Conservation (phyloP, 139 green algal genomes). For the Micromonas pusilla region DNA sequence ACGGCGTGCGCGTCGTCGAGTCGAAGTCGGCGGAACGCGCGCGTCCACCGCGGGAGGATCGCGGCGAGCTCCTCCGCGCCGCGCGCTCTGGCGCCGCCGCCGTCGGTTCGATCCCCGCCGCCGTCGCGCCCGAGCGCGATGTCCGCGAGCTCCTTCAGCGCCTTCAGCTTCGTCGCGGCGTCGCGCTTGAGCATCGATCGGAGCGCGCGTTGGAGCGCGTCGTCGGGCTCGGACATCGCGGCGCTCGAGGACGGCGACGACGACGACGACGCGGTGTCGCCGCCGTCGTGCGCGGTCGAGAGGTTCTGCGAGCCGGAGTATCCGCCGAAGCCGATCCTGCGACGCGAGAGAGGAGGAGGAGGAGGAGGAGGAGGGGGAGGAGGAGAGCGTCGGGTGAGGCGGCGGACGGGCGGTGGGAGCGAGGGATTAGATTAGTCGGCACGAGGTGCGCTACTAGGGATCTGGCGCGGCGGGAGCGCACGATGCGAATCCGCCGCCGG, state of each 20-base stretch:
- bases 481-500: not conserved
- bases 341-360: not conserved
- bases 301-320: constrained; percentile 1
- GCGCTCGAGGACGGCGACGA: not conserved
- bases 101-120: not conserved
- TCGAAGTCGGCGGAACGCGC: not conserved
- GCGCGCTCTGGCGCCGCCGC: not conserved
- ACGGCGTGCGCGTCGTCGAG: not conserved
- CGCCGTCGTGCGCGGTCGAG: not conserved
- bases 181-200: not conserved
- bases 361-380: not conserved
- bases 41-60: not conserved
- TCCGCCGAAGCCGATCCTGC: constrained; percentile 17
- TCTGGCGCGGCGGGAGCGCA: not conserved
- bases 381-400: not conserved
- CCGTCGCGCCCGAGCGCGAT: not conserved
- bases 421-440: not conserved
- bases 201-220: too few species aligned
- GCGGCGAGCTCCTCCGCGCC: not conserved
- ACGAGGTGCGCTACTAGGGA: too few species aligned
- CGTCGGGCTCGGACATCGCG: not conserved
- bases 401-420: not conserved
- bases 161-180: not conserved
- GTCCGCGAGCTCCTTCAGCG: not conserved
- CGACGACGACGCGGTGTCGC: not conserved